Percentiles rank a stretch among this genome's conserved stretches.
phyloP scores from a whole-genome alignment of 768 basidiomycete genomes.

The Tulasnella calospora region DNA sequence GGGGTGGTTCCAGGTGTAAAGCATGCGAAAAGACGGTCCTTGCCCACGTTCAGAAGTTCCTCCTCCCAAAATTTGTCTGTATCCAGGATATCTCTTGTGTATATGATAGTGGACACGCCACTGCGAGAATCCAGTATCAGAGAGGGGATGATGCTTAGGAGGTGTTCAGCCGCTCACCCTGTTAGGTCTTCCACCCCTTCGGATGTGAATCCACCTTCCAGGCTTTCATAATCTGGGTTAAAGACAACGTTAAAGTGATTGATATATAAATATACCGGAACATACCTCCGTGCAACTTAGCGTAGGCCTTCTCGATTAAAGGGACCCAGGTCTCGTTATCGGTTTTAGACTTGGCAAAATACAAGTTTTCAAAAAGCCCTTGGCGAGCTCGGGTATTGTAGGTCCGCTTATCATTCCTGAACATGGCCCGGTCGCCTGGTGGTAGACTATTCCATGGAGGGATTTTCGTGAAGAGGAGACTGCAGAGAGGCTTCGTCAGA shows the following conservation, averaged over 20 bases:
- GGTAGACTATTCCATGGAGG: conserved; percentile 51
- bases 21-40: conserved; percentile 50
- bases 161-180: conserved; percentile 41
- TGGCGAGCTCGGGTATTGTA: conserved; percentile 47
- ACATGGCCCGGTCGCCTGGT: conserved; percentile 41
- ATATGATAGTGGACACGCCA: conserved; percentile 24
- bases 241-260: conserved; percentile 44
- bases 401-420: conserved; percentile 47
- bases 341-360: conserved; percentile 46
- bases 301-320: conserved; percentile 56
- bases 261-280: conserved; percentile 31
- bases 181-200: conserved; percentile 57
- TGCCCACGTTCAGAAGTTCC: conserved; percentile 48
- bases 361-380: conserved; percentile 43
- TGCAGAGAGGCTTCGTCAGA: conserved; percentile 29
- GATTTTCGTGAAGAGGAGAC: conserved; percentile 47
- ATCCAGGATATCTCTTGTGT: conserved; percentile 47
- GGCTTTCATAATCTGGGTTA: conserved; percentile 44
- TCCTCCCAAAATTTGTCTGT: conserved; percentile 51
- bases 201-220: conserved; percentile 42
- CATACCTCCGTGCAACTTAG: conserved; percentile 52
- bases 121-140: neutral
- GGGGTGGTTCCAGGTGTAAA: conserved; percentile 35
- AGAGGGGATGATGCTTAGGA: neutral
- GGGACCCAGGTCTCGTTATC: conserved; percentile 54